A percentile compares a stretch with the other conserved stretches of the same genome.
phyloP scores from a whole-genome alignment of 106 monocot species.

The Agapanthus africanus region DNA sequence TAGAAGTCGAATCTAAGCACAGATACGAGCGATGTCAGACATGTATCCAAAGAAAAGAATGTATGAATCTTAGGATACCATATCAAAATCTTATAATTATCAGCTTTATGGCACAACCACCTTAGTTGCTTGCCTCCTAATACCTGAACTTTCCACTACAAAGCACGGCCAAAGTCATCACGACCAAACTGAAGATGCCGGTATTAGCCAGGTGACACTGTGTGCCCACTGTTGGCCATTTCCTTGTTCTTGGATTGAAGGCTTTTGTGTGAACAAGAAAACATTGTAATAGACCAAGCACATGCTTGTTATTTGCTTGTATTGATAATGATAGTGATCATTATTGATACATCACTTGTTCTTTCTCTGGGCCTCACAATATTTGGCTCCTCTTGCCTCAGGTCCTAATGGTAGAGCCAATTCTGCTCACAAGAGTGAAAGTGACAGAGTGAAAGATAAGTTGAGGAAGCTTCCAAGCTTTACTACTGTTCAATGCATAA shows the following conservation, averaged over 20 bases:
- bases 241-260: not conserved
- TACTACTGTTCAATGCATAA: not conserved
- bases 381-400: not conserved
- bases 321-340: not conserved
- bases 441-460: not conserved
- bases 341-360: not conserved
- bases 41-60: too few relatives aligned
- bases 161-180: not conserved
- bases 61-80: too few relatives aligned
- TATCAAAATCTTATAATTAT: too few relatives aligned
- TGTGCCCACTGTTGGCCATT: not conserved
- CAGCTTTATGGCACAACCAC: not conserved
- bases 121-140: not conserved
- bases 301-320: not conserved
- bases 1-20: too few relatives aligned
- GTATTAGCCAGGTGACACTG: not conserved
- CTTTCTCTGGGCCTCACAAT: not conserved
- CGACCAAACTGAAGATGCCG: not conserved
- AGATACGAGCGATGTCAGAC: too few relatives aligned
- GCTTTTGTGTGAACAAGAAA: slow-evolving; percentile 3
- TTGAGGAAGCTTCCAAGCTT: not conserved
- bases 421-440: not conserved
- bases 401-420: not conserved
- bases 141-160: not conserved
- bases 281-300: not conserved